Base-by-base conservation (phyloP, 768 basidiomycete genomes). In the Tylopilus cervinicoccineus region DNA sequence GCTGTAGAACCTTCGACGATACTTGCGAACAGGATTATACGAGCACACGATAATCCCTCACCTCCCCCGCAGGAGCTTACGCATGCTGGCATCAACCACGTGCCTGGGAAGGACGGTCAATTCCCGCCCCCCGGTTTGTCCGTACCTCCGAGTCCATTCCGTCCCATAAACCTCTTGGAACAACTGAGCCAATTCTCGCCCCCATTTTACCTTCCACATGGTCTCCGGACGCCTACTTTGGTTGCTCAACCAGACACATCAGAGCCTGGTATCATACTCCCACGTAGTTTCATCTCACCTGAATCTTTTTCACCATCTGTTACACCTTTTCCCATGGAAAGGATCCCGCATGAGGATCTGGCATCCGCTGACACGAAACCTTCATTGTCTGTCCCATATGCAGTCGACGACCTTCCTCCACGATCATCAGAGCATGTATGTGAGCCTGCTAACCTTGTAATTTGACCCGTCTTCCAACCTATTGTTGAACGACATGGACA, bases 41-140 rank as follows among this genome's bases (percentile, higher is more conserved):
- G 80, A 42, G 87, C 88, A 43, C 77, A 80, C 48, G 81, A 80
- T 57, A 90, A 90, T 57, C 88, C 88, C 16, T 89, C 87, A 16
- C 86, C 87, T 16, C 80, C 80, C 5, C 80, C 80, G 24, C 58
- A 44, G 34, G 56, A 56, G 38, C 54, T 42, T 37, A 54, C 55
- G 17, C 48, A 56, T 29, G 44, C 58, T 34, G 50, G 55, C 16
- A 26, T 45, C 2, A 38, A 50, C 48, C 61, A 56, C 38, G 34
- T 51, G 3, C 53, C 56, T 20, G 57, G 48, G 47, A 54, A 51
- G 49, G 45, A 55, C 5, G 49, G 55, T 11, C 59, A 43, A 26
- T 62, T 59, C 31, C 50, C 57, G 4, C 32, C 50, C 5, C 33
- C 39, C 28, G 50, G 34, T 28, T 28, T 57, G 29, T 58, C 55